phyloP scores from a whole-genome alignment of 1,284 basidiomycete species.

The Malassezia sympodialis region DNA sequence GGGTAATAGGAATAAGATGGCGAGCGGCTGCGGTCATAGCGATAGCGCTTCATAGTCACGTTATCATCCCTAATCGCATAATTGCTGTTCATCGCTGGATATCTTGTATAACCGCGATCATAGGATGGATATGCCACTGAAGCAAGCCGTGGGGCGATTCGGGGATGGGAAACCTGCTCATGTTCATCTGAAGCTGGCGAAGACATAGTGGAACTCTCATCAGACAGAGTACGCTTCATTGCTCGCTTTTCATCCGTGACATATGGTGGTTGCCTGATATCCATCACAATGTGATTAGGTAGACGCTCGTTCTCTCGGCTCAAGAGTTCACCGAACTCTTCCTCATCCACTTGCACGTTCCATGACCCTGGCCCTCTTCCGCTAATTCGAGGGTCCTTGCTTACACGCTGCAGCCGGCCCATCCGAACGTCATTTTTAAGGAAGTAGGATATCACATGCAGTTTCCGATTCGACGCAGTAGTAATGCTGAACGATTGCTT shows the following conservation, averaged over 20 bases:
- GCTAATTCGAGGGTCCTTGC: constrained; percentile 41
- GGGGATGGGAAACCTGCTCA: background rate
- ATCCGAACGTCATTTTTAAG: constrained; percentile 41
- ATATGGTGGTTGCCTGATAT: background rate
- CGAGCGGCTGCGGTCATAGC: constrained; percentile 1
- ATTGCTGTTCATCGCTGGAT: background rate
- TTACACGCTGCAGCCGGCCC: constrained; percentile 34
- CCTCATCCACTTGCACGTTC: constrained; percentile 23
- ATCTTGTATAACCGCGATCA: background rate
- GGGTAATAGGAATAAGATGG: background rate
- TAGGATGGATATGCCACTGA: background rate
- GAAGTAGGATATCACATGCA: constrained; percentile 47
- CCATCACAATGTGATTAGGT: background rate
- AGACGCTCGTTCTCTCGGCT: constrained; percentile 4
- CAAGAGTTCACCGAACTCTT: constrained; percentile 18
- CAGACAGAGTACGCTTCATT: background rate
- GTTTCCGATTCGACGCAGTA: constrained; percentile 42
- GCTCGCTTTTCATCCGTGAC: background rate
- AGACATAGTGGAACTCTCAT: background rate
- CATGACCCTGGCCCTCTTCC: constrained; percentile 18
- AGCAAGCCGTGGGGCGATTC: background rate
- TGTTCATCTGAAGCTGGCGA: background rate
- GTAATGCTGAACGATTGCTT: constrained; percentile 48
- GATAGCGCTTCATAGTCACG: background rate
- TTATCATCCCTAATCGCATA: background rate